Conservation (phyloP, 176 grass and related monocot genomes). For the Triticum urartu region DNA sequence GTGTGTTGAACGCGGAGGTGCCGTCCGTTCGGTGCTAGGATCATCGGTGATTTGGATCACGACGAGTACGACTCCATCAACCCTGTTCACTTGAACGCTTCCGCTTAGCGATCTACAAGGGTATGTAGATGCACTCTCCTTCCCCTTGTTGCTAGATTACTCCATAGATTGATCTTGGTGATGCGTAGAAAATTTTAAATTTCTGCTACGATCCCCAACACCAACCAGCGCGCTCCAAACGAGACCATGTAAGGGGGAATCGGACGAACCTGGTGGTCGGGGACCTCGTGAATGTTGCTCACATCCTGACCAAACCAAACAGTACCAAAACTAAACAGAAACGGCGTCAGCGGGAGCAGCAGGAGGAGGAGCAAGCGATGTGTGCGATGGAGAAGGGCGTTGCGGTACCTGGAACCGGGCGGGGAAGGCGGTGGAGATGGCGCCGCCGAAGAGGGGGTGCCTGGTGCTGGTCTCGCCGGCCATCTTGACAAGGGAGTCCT, state of each 20-base stretch:
- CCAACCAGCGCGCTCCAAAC: neutral
- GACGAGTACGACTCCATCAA: too few species aligned
- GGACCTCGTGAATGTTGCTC: slow-evolving; percentile 77
- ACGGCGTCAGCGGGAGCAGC: neutral
- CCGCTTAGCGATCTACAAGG: too few species aligned
- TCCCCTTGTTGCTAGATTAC: too few species aligned
- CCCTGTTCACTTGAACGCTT: too few species aligned
- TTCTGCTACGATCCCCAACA: too few species aligned
- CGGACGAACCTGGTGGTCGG: slow-evolving; percentile 72
- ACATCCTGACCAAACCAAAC: slow-evolving; percentile 52
- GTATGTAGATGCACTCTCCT: too few species aligned
- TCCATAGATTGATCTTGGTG: too few species aligned
- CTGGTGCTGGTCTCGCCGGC: slow-evolving; percentile 46
- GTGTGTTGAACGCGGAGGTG: too few species aligned
- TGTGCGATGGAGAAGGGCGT: neutral
- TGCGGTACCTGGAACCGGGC: slow-evolving; percentile 59
- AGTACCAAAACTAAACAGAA: neutral
- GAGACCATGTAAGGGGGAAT: neutral
- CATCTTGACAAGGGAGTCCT: slow-evolving; percentile 27
- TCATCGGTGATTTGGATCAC: too few species aligned
- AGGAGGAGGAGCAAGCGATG: neutral
- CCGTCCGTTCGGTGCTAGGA: too few species aligned
- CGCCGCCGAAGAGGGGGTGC: slow-evolving; percentile 76
- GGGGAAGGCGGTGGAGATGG: slow-evolving; percentile 70
- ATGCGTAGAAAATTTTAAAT: too few species aligned